A percentile compares a stretch with the other conserved stretches of the same genome.
Evolutionary conservation across 164 flowering plant species (phyloP).

Genomic region (Chimonanthus salicifolius): DNA sequence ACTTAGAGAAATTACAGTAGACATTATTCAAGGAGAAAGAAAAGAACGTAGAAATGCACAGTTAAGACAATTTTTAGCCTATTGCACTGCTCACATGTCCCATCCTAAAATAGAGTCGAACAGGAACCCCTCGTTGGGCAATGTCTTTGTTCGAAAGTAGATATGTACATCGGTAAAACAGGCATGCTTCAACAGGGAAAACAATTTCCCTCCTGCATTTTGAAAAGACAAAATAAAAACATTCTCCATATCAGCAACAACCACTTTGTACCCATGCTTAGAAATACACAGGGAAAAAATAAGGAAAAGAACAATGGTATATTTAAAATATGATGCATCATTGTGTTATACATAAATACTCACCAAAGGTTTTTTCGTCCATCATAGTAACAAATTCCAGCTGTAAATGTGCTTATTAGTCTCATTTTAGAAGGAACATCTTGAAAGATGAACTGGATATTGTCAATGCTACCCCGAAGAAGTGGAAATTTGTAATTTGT

Average conservation of each 20-base stretch:
- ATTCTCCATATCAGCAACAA: neutral
- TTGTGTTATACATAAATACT: conserved; percentile 12
- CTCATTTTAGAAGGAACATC: conserved; percentile 51
- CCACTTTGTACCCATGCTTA: neutral
- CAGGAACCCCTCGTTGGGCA: conserved; percentile 29
- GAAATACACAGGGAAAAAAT: neutral
- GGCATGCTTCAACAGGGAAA: conserved; percentile 49
- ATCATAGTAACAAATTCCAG: conserved; percentile 52
- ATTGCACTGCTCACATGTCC: conserved; percentile 40
- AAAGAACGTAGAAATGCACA: neutral
- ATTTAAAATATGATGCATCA: neutral
- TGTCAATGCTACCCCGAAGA: conserved; percentile 43
- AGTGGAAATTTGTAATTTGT: conserved; percentile 61
- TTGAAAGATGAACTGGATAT: conserved; percentile 44
- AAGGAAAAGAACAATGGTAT: neutral
- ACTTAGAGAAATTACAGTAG: conserved; percentile 3
- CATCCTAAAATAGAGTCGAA: conserved; percentile 46
- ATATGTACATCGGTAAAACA: conserved; percentile 46
- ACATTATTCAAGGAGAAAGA: neutral
- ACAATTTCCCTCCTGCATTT: conserved; percentile 70
- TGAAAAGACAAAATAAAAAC: conserved; percentile 1
- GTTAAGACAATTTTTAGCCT: neutral
- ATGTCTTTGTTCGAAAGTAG: conserved; percentile 24
- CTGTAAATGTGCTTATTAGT: conserved; percentile 42
- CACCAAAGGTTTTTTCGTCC: conserved; percentile 63